Percentiles rank a stretch among this genome's conserved stretches.
These are phyloP conservation scores for Phytomonas serpens DNA, from an alignment of 208 protist species.

Conservation along the genomic window DNA sequence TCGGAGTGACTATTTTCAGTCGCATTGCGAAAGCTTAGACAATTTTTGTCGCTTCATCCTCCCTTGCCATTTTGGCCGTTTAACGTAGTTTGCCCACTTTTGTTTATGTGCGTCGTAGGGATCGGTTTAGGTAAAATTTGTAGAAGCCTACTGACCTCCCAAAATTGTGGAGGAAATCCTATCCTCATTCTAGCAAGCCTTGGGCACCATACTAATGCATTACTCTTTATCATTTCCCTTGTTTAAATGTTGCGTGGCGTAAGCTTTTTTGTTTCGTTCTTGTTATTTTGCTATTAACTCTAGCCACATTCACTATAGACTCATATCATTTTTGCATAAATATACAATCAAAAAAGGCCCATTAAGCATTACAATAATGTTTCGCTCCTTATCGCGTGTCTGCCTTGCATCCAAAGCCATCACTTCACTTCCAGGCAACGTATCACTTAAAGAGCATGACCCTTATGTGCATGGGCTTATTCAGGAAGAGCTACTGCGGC, in stretches of 20 bases:
- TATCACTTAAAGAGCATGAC: conserved; percentile 42
- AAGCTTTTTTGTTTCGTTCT: not conserved
- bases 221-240: not conserved
- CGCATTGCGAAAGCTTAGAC: not conserved
- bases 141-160: not conserved
- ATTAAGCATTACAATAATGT: conserved; percentile 8
- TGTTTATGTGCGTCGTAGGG: not conserved
- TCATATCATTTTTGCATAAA: too few species aligned
- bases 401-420: conserved; percentile 2
- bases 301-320: not conserved
- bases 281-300: not conserved
- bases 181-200: not conserved
- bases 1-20: conserved; percentile 22
- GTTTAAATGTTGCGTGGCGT: not conserved
- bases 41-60: not conserved
- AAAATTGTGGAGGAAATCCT: not conserved
- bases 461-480: conserved; percentile 76
- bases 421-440: conserved; percentile 19
- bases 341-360: not conserved
- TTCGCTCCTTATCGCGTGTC: conserved; percentile 11
- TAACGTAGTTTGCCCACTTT: not conserved
- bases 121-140: not conserved
- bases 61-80: not conserved
- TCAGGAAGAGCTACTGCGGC: conserved; percentile 78
- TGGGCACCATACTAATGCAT: not conserved